Evolutionary conservation across 225 moss, liverwort and hornwort species (phyloP).

Genomic region (Ulota crispa): DNA sequence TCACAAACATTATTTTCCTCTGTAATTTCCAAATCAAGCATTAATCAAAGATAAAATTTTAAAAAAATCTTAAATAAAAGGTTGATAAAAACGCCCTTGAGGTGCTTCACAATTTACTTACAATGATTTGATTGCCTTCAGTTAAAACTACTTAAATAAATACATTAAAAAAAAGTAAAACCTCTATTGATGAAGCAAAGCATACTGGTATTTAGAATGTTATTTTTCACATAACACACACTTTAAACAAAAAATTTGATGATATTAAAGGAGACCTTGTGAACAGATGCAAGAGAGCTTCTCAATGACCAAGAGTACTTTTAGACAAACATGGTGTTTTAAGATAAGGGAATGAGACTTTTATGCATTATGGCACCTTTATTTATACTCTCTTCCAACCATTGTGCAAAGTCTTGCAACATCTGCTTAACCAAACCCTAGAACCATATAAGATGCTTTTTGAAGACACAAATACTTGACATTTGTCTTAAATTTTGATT

Average conservation of each 20-base stretch:
- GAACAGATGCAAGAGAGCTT: too few species aligned
- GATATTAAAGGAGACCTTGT: too few species aligned
- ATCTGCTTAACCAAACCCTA: constrained; percentile 45
- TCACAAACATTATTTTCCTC: accelerated
- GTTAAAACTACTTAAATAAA: too few species aligned
- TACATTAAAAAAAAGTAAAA: too few species aligned
- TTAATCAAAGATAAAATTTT: too few species aligned
- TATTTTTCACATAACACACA: too few species aligned
- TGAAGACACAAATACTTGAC: background rate
- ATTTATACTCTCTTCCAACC: constrained; percentile 38
- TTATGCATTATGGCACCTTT: constrained; percentile 22
- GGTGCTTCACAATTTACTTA: too few species aligned
- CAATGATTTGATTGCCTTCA: too few species aligned
- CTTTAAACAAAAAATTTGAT: too few species aligned
- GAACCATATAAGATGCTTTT: background rate
- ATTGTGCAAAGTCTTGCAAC: constrained; percentile 37
- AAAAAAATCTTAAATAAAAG: accelerated
- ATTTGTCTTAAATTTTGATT: background rate
- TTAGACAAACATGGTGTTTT: background rate
- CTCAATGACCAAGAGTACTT: background rate
- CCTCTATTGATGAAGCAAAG: too few species aligned
- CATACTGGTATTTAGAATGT: too few species aligned
- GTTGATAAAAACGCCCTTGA: too few species aligned
- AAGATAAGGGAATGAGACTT: background rate
- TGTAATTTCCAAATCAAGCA: background rate